Conservation (phyloP, 305 asterid genomes). For the Withania somnifera region DNA sequence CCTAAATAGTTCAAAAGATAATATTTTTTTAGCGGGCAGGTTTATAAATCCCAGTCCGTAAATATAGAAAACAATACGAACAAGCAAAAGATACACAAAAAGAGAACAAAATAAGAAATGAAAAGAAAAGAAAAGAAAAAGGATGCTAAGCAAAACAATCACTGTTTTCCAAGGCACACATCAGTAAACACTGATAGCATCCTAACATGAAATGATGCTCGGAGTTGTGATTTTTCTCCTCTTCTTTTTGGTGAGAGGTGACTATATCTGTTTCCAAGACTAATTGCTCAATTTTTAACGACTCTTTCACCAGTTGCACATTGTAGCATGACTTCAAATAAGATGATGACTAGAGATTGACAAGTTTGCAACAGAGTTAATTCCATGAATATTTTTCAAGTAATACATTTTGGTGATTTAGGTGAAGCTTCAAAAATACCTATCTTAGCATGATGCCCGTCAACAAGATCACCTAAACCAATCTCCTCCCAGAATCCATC, state of each 20-base stretch:
- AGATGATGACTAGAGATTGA: not conserved
- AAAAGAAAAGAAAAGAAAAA: not conserved
- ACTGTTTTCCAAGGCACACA: not conserved
- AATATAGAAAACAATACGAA: not conserved
- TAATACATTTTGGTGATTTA: conserved; percentile 4
- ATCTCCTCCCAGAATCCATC: conserved; percentile 95
- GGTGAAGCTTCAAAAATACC: conserved; percentile 32
- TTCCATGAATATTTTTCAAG: not conserved
- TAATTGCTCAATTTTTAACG: not conserved
- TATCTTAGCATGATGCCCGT: conserved; percentile 90
- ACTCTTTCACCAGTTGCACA: not conserved
- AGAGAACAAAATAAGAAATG: too few species aligned
- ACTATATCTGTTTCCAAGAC: not conserved
- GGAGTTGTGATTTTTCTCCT: not conserved
- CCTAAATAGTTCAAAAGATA: not conserved
- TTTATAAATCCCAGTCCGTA: not conserved
- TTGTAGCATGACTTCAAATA: not conserved
- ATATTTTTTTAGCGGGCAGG: not conserved
- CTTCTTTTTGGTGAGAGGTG: not conserved
- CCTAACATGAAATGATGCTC: not conserved
- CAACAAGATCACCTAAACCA: conserved; percentile 90
- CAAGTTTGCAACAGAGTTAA: not conserved
- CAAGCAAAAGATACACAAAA: not conserved
- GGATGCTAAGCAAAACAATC: not conserved
- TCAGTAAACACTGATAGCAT: not conserved